These are phyloP conservation scores for Neurospora pannonica DNA, from an alignment of 495 filamentous ascomycete genomes.

Conservation along the genomic window DNA sequence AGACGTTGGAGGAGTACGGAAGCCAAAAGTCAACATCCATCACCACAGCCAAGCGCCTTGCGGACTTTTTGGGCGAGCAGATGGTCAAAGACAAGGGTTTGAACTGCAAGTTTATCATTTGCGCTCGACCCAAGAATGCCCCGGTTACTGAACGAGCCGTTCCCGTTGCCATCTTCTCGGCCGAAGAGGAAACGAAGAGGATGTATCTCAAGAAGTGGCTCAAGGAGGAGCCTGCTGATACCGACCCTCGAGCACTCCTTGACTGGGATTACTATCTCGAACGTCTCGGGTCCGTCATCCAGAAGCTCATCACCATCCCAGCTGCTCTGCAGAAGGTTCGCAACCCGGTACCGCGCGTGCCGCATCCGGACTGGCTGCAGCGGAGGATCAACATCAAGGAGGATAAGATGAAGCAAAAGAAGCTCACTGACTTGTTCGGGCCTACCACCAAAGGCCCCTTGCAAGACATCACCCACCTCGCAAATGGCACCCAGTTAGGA, in stretches of 20 bases:
- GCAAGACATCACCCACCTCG: slow-evolving; percentile 61
- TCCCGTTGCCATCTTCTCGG: slow-evolving; percentile 94
- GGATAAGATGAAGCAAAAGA: slow-evolving; percentile 95
- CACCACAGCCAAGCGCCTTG: slow-evolving; percentile 90
- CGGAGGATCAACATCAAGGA: slow-evolving; percentile 89
- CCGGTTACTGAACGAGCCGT: slow-evolving; percentile 93
- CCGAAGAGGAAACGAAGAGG: slow-evolving; percentile 76
- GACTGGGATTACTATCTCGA: slow-evolving; percentile 98
- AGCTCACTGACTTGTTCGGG: slow-evolving; percentile 87
- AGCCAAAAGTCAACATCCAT: slow-evolving; percentile 95
- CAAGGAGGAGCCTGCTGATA: slow-evolving; percentile 84
- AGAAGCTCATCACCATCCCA: slow-evolving; percentile 98
- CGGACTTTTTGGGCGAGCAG: slow-evolving; percentile 93
- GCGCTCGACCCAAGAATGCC: slow-evolving; percentile 71
- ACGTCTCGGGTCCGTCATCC: slow-evolving; percentile 88
- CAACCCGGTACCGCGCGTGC: slow-evolving; percentile 87
- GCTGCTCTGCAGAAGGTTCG: slow-evolving; percentile 89
- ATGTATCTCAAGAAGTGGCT: slow-evolving; percentile 92
- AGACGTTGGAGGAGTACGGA: slow-evolving; percentile 93
- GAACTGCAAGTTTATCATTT: slow-evolving; percentile 99
- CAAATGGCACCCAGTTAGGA: slow-evolving; percentile 37
- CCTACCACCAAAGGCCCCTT: slow-evolving; percentile 55
- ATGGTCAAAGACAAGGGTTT: slow-evolving; percentile 99
- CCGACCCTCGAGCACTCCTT: slow-evolving; percentile 79
- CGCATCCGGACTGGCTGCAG: slow-evolving; percentile 95